Percentiles rank a stretch among this genome's conserved stretches.
Conservation (phyloP, 306 rosid species). For the Comarum palustre region DNA sequence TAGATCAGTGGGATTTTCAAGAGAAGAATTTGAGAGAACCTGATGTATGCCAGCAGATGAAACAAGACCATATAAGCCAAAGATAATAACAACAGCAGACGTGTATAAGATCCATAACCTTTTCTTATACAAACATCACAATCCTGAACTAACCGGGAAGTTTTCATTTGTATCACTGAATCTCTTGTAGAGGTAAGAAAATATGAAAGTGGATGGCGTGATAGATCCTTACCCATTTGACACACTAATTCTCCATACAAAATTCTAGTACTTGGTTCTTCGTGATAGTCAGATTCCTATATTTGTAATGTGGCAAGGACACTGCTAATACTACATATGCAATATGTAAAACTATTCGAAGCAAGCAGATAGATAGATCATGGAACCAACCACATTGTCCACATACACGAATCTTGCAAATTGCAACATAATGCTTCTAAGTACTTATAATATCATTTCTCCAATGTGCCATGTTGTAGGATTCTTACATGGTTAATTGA, state of each 20-base stretch:
- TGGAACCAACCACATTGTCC: conserved; percentile 2
- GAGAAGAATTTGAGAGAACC: background rate
- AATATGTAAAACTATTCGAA: background rate
- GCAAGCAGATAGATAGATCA: conserved; percentile 10
- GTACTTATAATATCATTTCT: background rate
- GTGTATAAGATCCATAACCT: background rate
- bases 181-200: background rate
- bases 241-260: background rate
- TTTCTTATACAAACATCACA: background rate
- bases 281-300: background rate
- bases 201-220: background rate
- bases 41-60: background rate
- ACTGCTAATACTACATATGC: background rate
- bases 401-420: background rate
- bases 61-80: background rate
- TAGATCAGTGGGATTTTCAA: background rate
- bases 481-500: background rate
- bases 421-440: background rate
- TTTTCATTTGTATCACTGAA: background rate
- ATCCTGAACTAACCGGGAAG: background rate
- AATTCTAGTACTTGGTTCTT: background rate
- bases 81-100: background rate
- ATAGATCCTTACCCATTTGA: background rate
- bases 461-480: background rate
- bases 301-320: background rate